Percentiles rank a stretch among this genome's conserved stretches.
phyloP scores from a whole-genome alignment of 2,329 filamentous ascomycete species.

The Colletotrichum costaricense region DNA sequence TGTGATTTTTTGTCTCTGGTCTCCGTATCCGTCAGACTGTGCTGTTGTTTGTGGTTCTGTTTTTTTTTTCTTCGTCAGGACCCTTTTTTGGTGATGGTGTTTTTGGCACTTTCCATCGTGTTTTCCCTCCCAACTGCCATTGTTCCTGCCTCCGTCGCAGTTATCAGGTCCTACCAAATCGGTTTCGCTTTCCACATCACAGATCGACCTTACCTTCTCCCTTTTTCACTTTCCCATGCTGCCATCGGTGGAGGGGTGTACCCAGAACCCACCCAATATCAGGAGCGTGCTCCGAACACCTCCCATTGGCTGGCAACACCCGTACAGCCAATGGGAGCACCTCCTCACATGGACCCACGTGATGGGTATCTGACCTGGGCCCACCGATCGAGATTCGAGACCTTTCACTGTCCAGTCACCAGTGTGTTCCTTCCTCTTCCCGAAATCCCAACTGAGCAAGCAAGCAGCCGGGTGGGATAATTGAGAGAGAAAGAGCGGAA shows the following conservation, averaged over 20 bases:
- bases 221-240: constrained; percentile 9
- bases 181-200: background rate
- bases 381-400: constrained; percentile 23
- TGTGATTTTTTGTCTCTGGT: background rate
- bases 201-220: background rate
- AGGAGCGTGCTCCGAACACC: constrained; percentile 30
- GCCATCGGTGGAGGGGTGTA: background rate
- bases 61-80: background rate
- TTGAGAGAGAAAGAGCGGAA: background rate
- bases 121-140: background rate
- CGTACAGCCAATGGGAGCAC: constrained; percentile 11
- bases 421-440: background rate
- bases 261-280: background rate
- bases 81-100: background rate
- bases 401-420: background rate
- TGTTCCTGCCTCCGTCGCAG: no score
- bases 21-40: background rate
- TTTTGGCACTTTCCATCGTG: background rate
- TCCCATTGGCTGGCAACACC: constrained; percentile 20
- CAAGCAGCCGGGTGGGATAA: background rate
- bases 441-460: background rate
- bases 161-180: background rate
- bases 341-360: background rate
- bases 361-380: background rate
- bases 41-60: background rate